A percentile compares a stretch with the other conserved stretches of the same genome.
phyloP scores from a whole-genome alignment of 208 protist genomes.

The Jaenimonas drosophilae region DNA sequence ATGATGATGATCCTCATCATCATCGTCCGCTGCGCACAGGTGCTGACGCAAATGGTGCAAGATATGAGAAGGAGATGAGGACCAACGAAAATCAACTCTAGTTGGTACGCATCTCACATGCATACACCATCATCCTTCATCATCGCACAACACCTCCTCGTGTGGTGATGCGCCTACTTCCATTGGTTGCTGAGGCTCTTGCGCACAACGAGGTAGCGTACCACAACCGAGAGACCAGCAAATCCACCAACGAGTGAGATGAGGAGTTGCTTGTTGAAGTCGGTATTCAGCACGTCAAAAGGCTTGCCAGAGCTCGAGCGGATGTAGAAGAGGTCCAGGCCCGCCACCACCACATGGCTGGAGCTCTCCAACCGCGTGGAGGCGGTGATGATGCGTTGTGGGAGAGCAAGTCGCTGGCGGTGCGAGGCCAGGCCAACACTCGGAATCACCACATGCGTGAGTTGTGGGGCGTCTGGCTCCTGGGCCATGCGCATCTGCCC shows the following conservation, averaged over 20 bases:
- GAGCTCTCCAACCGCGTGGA: constrained; percentile 84
- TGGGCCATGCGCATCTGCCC: constrained; percentile 40
- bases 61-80: too few species aligned
- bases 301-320: constrained; percentile 78
- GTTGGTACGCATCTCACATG: constrained; percentile 1
- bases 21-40: too few species aligned
- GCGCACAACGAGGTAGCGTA: constrained; percentile 60
- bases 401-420: constrained; percentile 49
- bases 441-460: constrained; percentile 65
- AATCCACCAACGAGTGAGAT: constrained; percentile 55
- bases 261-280: constrained; percentile 85
- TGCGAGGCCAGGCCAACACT: constrained; percentile 50
- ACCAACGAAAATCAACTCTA: neutral
- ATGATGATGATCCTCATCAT: too few species aligned
- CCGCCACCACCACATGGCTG: constrained; percentile 70
- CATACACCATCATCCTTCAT: neutral
- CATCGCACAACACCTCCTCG: neutral
- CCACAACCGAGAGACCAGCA: constrained; percentile 40
- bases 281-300: constrained; percentile 88
- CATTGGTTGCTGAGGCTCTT: constrained; percentile 58
- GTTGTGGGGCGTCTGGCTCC: constrained; percentile 16
- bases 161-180: constrained; percentile 22
- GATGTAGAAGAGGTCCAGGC: constrained; percentile 88
- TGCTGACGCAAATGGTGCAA: too few species aligned
- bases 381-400: constrained; percentile 38